A percentile compares a stretch with the other conserved stretches of the same genome.
Evolutionary conservation across 176 grass and related monocot species (phyloP).

Genomic region (Puya raimondii): DNA sequence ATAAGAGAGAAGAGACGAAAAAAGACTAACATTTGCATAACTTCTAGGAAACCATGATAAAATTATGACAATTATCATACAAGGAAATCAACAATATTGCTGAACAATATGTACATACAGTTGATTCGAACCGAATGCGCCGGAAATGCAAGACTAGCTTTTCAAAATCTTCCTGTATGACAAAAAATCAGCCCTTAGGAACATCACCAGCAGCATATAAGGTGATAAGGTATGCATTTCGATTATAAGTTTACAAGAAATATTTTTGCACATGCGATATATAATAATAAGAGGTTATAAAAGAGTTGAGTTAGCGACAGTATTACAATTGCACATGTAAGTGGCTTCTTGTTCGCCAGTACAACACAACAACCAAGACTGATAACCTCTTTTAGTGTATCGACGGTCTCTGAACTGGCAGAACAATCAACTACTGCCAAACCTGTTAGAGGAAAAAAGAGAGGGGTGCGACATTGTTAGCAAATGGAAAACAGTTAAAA

Average conservation of each 20-base stretch:
- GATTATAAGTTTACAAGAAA: background rate
- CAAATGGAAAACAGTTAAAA: background rate
- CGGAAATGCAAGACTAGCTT: slow-evolving; percentile 63
- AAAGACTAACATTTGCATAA: background rate
- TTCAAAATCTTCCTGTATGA: slow-evolving; percentile 60
- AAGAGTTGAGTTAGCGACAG: slow-evolving; percentile 3
- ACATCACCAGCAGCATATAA: background rate
- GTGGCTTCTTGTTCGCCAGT: slow-evolving; percentile 88
- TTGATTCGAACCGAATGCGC: slow-evolving; percentile 80
- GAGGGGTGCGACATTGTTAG: background rate
- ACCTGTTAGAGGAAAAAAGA: slow-evolving; percentile 32
- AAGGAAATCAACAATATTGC: slow-evolving; percentile 3
- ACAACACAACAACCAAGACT: slow-evolving; percentile 51
- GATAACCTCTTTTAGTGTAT: slow-evolving; percentile 44
- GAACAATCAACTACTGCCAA: slow-evolving; percentile 82
- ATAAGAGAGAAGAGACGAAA: background rate
- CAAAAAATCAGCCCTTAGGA: slow-evolving; percentile 15
- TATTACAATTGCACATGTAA: slow-evolving; percentile 69
- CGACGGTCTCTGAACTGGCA: slow-evolving; percentile 63
- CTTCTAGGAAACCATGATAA: background rate
- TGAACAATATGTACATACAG: slow-evolving; percentile 40
- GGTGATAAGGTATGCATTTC: background rate
- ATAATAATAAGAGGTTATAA: background rate
- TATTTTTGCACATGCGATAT: background rate
- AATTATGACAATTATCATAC: slow-evolving; percentile 6